These are phyloP conservation scores for Sarocladium strictum DNA, from an alignment of 2,329 filamentous ascomycete species.

Conservation along the genomic window DNA sequence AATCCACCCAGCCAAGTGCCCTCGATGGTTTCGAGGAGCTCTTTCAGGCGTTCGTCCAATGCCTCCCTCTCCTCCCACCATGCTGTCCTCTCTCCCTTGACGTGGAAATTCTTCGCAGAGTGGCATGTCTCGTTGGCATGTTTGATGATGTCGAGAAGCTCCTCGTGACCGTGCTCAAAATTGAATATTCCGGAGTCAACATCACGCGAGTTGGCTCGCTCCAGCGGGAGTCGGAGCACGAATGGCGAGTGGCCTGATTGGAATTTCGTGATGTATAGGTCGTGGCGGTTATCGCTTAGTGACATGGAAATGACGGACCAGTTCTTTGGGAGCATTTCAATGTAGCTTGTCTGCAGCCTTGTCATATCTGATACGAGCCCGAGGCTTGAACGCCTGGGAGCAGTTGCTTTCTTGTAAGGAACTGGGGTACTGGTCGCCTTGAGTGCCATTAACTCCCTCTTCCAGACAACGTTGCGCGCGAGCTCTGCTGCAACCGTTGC, in stretches of 20 bases:
- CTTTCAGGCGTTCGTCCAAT: conserved; percentile 70
- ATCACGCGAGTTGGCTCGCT: conserved; percentile 74
- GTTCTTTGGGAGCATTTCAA: conserved; percentile 73
- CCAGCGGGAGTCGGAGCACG: conserved; percentile 77
- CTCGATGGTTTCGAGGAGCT: conserved; percentile 80
- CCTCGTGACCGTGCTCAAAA: conserved; percentile 71
- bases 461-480: conserved; percentile 63
- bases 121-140: conserved; percentile 82
- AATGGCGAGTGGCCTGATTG: conserved; percentile 72
- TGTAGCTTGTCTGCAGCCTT: conserved; percentile 70
- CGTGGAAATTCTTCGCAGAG: conserved; percentile 60
- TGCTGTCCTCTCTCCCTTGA: conserved; percentile 67
- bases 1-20: conserved; percentile 94
- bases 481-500: conserved; percentile 62
- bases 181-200: conserved; percentile 73
- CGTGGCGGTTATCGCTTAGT: conserved; percentile 73
- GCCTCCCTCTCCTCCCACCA: conserved; percentile 89
- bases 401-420: conserved; percentile 16
- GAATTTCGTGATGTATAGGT: conserved; percentile 85
- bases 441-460: conserved; percentile 54
- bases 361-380: conserved; percentile 46
- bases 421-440: conserved; percentile 28
- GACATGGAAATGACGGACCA: conserved; percentile 88
- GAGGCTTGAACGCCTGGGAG: conserved; percentile 35
- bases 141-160: conserved; percentile 77